A percentile compares a stretch with the other conserved stretches of the same genome.
Conservation (phyloP, 371 early-diverging fungal species). For the Umbelopsis sp. region DNA sequence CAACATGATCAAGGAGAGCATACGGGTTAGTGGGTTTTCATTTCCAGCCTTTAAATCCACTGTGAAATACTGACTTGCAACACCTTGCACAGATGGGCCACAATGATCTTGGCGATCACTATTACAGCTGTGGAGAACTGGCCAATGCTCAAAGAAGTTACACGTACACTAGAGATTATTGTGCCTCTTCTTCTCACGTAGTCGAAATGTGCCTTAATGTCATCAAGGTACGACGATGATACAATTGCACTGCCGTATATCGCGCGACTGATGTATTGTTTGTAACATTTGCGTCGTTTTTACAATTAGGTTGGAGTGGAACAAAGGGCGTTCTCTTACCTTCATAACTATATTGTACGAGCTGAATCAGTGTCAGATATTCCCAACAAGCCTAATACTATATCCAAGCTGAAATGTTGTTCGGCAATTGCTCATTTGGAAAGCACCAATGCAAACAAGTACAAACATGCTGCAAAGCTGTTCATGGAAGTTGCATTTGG, state of each 20-base stretch:
- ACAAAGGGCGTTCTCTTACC: constrained; percentile 68
- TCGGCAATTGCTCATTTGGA: constrained; percentile 67
- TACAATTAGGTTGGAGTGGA: constrained; percentile 60
- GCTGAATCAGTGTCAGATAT: constrained; percentile 73
- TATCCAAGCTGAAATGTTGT: constrained; percentile 70
- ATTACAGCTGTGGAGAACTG: constrained; percentile 72
- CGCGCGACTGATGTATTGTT: not conserved
- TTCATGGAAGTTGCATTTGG: constrained; percentile 75
- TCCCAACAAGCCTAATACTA: constrained; percentile 57
- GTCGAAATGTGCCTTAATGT: constrained; percentile 82
- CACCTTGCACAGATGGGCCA: constrained; percentile 66
- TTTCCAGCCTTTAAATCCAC: not conserved
- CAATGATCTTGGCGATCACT: constrained; percentile 77
- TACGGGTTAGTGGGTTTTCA: constrained; percentile 60
- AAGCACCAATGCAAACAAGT: constrained; percentile 53
- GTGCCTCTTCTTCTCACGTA: constrained; percentile 72
- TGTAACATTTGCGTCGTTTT: not conserved
- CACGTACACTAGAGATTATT: constrained; percentile 77
- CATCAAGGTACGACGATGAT: constrained; percentile 62
- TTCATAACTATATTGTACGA: constrained; percentile 74
- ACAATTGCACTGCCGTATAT: not conserved
- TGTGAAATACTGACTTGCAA: not conserved
- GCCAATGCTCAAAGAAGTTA: constrained; percentile 69
- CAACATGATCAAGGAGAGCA: constrained; percentile 80
- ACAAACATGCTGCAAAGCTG: constrained; percentile 60